Evolutionary conservation across 2,329 filamentous ascomycete species (phyloP).

Genomic region (Fusarium continuum): DNA sequence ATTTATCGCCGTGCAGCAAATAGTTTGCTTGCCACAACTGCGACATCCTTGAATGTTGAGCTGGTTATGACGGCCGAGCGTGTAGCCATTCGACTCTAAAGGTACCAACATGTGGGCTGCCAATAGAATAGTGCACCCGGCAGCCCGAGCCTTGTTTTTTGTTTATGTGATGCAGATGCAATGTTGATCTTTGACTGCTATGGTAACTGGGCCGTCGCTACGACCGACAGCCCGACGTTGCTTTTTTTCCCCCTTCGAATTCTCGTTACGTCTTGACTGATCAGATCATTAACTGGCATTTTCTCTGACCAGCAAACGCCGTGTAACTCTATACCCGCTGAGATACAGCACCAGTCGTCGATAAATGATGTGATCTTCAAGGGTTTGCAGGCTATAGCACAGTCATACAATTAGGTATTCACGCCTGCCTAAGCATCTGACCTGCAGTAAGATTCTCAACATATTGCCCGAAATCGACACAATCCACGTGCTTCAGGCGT

Average conservation of each 20-base stretch:
- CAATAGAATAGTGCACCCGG: too few species aligned
- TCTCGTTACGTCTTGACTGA: not conserved
- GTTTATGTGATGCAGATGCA: not conserved
- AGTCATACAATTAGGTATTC: not conserved
- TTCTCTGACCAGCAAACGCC: not conserved
- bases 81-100: not conserved
- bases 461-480: slow-evolving; percentile 8
- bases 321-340: not conserved
- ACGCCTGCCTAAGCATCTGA: not conserved
- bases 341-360: not conserved
- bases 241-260: not conserved
- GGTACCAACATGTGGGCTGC: not conserved
- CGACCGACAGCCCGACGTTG: not conserved
- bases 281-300: slow-evolving; percentile 7
- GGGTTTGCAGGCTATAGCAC: not conserved
- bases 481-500: slow-evolving; percentile 14
- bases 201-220: not conserved
- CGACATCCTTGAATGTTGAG: slow-evolving; percentile 5
- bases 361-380: not conserved
- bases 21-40: slow-evolving; percentile 19
- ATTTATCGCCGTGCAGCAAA: not conserved
- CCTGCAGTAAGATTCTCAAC: slow-evolving; percentile 15
- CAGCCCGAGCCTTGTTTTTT: not conserved
- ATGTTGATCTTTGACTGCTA: not conserved
- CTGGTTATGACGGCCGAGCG: not conserved